phyloP scores from a whole-genome alignment of 306 rosid species.

The Dalbergia cochinchinensis region DNA sequence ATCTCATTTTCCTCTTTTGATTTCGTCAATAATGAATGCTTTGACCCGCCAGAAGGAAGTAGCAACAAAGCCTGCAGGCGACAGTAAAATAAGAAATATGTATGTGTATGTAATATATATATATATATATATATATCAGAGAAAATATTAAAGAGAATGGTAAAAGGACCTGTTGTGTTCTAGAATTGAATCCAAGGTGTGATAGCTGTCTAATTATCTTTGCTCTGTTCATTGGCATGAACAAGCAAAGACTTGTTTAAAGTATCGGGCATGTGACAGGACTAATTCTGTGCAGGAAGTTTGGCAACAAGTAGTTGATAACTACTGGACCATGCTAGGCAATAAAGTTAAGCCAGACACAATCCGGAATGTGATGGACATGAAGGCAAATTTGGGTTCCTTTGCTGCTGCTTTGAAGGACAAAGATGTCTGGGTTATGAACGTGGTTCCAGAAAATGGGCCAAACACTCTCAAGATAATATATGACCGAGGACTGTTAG shows the following conservation, averaged over 20 bases:
- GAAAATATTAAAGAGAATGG: not conserved
- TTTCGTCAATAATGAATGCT: constrained; percentile 17
- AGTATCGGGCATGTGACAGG: constrained; percentile 25
- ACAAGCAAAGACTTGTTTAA: constrained; percentile 14
- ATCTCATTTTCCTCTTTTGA: constrained; percentile 19
- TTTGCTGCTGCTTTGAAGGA: constrained; percentile 91
- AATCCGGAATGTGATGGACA: constrained; percentile 91
- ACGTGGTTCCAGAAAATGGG: constrained; percentile 87
- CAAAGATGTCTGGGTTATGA: constrained; percentile 96
- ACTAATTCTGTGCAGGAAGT: constrained; percentile 63
- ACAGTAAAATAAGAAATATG: constrained; percentile 1
- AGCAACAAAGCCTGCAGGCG: constrained; percentile 14
- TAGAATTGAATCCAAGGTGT: constrained; percentile 13
- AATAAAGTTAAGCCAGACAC: constrained; percentile 71
- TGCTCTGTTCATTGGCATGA: not conserved
- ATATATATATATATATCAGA: not conserved
- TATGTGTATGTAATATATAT: too few species aligned
- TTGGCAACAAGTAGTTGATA: constrained; percentile 75
- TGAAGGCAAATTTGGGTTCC: constrained; percentile 92
- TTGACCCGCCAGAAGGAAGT: constrained; percentile 16
- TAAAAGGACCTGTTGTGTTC: not conserved
- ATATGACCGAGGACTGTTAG: constrained; percentile 92
- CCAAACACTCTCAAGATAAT: constrained; percentile 90
- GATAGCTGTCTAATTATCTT: constrained; percentile 24
- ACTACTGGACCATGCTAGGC: constrained; percentile 81